phyloP scores from a whole-genome alignment of 257 asterid genomes.

The Solanum lignicaule region DNA sequence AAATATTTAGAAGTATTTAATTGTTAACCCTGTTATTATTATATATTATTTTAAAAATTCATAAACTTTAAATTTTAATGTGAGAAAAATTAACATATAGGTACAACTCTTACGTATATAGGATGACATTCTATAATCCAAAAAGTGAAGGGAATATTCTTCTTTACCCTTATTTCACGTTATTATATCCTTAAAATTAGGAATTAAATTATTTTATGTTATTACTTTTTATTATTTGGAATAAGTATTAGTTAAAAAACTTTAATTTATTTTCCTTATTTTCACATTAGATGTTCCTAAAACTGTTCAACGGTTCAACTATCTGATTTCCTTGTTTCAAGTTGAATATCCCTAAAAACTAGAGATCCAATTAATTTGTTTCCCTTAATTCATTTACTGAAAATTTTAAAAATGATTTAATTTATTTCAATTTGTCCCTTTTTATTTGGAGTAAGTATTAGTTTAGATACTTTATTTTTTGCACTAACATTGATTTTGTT shows the following conservation, averaged over 20 bases:
- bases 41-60: too few relatives aligned
- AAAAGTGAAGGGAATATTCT: not conserved
- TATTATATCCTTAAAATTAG: not conserved
- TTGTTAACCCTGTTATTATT: too few relatives aligned
- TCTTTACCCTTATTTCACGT: too few relatives aligned
- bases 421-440: too few relatives aligned
- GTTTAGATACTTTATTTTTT: not conserved
- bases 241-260: not conserved
- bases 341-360: not conserved
- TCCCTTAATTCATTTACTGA: too few relatives aligned
- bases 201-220: not conserved
- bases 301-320: not conserved
- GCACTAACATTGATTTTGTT: too few relatives aligned
- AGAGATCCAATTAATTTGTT: not conserved
- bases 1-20: not conserved
- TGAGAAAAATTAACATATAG: too few relatives aligned
- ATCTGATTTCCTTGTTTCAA: not conserved
- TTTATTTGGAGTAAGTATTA: not conserved
- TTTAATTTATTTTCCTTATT: not conserved
- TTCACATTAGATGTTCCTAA: not conserved
- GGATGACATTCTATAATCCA: not conserved
- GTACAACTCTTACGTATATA: too few relatives aligned
- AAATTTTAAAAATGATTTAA: too few relatives aligned
- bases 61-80: too few relatives aligned
- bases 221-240: not conserved